Evolutionary conservation across 306 rosid species (phyloP), one percentile per base, ranked within the genome.

Genomic region (Prunus fruticosa): DNA sequence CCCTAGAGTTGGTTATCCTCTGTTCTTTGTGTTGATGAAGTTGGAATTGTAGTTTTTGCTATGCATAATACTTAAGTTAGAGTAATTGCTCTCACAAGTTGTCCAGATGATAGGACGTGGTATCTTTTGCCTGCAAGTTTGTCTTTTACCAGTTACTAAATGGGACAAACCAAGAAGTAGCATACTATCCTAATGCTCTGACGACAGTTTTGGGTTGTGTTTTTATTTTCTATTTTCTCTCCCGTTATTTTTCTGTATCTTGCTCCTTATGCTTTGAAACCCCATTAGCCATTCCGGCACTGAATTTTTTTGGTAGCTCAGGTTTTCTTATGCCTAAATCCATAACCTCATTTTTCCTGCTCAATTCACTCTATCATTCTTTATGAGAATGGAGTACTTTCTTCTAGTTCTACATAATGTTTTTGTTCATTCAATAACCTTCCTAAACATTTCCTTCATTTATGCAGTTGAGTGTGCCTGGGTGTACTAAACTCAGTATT

Each of bases 401-500:
- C 2, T 56, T 19, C 28, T 14, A 2, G 8, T 23, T 60, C 10
- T 25, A 3, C 12, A 2, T 52, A 16, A 18, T 30, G 8, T 53
- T n/a, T 2, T 53, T 27, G 25, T 34, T 23, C 20, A 22, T 47
- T 67, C 54, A 51, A 58, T 53, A 28, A 72, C 56, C 67, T 60
- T 72, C 78, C 10, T 65, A 64, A 67, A 66, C 67, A 28, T 46
- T 68, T 66, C 61, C 64, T 72, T 81, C 6, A 57, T 85, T 32
- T 67, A 68, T 81, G 84, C 86, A 95, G 98, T 83, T 95, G 79
- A 86, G 90, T 74, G 92, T 95, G 71, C 98, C 96, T 43, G 98
- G 97, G 57, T 95, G 97, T 76, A 90, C 96, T 60, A 90, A 93
- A 80, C 87, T 95, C 82, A 95, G 89, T 52, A 84, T 91, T 69